phyloP scores from a whole-genome alignment of 179 eudicot genomes.

The Carnegiea gigantea region DNA sequence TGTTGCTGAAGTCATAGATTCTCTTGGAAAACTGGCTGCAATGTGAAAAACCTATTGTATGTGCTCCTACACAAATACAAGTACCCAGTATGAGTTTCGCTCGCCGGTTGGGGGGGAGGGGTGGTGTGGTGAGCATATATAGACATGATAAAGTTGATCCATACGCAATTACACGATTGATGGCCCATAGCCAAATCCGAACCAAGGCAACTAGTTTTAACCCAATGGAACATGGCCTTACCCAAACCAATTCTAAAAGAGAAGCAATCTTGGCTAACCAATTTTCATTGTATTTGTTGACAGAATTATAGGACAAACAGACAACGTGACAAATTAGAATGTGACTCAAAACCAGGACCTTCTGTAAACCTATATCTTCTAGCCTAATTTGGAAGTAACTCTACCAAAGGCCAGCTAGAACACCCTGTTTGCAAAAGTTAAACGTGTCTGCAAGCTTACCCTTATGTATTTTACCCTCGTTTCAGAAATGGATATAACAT shows the following conservation, averaged over 20 bases:
- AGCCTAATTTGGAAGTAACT: too few relatives aligned
- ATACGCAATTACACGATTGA: background rate
- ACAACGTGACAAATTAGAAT: background rate
- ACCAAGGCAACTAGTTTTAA: background rate
- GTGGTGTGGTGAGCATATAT: too few relatives aligned
- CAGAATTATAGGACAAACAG: too few relatives aligned
- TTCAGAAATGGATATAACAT: background rate
- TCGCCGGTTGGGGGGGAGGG: background rate
- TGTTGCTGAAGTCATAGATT: conserved; percentile 46
- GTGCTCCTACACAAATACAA: conserved; percentile 49
- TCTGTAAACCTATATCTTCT: background rate
- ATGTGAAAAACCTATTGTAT: conserved; percentile 86
- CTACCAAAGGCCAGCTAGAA: too few relatives aligned
- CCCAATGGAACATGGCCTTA: background rate
- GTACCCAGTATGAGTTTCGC: background rate
- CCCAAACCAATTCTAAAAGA: too few relatives aligned
- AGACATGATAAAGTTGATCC: background rate
- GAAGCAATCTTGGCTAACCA: too few relatives aligned
- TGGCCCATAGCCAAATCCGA: background rate
- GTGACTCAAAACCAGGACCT: background rate
- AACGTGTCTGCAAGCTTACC: background rate
- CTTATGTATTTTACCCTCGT: background rate
- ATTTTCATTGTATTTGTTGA: too few relatives aligned
- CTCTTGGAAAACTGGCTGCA: conserved; percentile 60
- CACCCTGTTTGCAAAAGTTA: background rate